These are phyloP conservation scores for Agrostemma githago DNA, from an alignment of 148 eudicot genomes.

Conservation along the genomic window DNA sequence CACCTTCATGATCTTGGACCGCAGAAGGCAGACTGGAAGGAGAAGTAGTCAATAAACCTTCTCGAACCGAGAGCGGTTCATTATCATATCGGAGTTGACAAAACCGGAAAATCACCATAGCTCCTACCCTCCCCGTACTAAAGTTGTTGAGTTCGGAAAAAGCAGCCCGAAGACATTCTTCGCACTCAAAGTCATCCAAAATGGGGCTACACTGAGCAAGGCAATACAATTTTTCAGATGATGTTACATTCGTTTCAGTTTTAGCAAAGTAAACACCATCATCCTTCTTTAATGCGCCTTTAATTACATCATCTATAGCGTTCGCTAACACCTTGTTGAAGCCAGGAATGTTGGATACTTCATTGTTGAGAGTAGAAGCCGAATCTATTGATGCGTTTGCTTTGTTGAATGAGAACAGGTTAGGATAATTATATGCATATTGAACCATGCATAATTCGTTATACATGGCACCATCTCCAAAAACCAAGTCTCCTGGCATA, in stretches of 20 bases:
- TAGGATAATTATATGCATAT: slow-evolving; percentile 14
- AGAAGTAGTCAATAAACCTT: too few relatives aligned
- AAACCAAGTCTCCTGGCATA: too few relatives aligned
- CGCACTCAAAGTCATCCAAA: not conserved
- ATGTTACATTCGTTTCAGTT: not conserved
- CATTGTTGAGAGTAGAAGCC: too few relatives aligned
- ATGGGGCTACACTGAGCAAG: not conserved
- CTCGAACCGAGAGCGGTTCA: too few relatives aligned
- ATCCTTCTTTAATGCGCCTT: not conserved
- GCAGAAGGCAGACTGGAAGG: too few relatives aligned
- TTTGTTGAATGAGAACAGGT: slow-evolving; percentile 11
- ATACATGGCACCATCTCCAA: not conserved
- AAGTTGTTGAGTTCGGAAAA: not conserved
- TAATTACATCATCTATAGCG: not conserved
- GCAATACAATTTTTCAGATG: slow-evolving; percentile 1
- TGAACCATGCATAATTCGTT: slow-evolving; percentile 8
- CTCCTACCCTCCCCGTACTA: not conserved
- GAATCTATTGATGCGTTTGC: too few relatives aligned
- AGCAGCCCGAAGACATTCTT: slow-evolving; percentile 2
- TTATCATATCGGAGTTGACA: slow-evolving; percentile 3
- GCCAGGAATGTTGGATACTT: not conserved
- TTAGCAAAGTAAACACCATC: not conserved
- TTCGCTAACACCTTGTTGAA: not conserved
- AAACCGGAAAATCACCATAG: not conserved
- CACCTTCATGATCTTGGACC: too few relatives aligned